phyloP scores from a whole-genome alignment of 2,329 filamentous ascomycete species.

The Juglanconis oblonga region DNA sequence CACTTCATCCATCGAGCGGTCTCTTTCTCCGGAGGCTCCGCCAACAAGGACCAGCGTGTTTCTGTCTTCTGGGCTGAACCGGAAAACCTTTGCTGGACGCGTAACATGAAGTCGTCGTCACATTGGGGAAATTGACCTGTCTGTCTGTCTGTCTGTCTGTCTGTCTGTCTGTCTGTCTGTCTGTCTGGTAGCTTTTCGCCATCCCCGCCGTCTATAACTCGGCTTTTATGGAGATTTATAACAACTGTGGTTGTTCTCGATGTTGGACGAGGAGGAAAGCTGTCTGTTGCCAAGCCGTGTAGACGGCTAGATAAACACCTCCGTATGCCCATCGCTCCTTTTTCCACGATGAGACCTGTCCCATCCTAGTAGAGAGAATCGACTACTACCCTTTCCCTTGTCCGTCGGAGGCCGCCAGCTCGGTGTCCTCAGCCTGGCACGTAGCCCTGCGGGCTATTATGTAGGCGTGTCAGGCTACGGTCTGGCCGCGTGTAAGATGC shows the following conservation, averaged over 20 bases:
- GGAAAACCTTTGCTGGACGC: conserved; percentile 27
- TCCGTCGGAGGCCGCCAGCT: conserved; percentile 15
- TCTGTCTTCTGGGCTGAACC: not conserved
- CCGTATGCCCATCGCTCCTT: no score
- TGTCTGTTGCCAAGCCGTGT: no score
- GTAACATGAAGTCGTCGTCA: conserved; percentile 37
- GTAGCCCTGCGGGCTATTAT: conserved; percentile 4
- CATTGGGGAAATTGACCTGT: conserved; percentile 43
- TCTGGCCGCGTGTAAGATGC: conserved; percentile 3
- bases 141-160: no score
- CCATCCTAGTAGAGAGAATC: not conserved
- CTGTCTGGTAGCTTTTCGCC: conserved; percentile 23
- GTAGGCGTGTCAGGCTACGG: conserved; percentile 7
- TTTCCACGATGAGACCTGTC: not conserved
- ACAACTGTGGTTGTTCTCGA: not conserved
- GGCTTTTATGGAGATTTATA: conserved; percentile 34
- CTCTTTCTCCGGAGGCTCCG: conserved; percentile 27
- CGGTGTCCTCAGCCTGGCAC: conserved; percentile 10
- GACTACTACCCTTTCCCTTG: not conserved
- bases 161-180: conserved; percentile 21
- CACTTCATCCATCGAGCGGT: conserved; percentile 5
- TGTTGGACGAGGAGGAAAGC: no score
- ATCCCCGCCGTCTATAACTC: conserved; percentile 33
- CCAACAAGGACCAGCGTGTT: conserved; percentile 24
- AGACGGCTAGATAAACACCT: no score